These are phyloP conservation scores for Colletotrichum melonis DNA, from an alignment of 2,329 filamentous ascomycete species.

Conservation along the genomic window DNA sequence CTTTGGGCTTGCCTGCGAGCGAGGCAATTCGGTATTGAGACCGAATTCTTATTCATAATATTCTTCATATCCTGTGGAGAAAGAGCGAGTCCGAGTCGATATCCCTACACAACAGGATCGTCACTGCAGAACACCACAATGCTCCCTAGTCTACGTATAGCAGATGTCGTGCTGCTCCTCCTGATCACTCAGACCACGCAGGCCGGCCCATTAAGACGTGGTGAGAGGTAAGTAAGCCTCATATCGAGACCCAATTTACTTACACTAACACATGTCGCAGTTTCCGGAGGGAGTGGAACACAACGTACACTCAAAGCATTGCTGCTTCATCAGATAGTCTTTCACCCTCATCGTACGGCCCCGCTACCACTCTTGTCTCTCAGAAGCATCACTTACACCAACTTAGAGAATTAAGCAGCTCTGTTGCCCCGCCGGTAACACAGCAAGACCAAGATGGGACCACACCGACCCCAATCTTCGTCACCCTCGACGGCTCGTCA, in stretches of 20 bases:
- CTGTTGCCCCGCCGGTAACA: neutral
- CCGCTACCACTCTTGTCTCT: neutral
- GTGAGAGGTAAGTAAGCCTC: slow-evolving; percentile 10
- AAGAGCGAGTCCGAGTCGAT: neutral
- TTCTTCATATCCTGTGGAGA: neutral
- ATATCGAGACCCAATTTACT: neutral
- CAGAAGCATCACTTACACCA: neutral
- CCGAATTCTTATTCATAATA: slow-evolving; percentile 10
- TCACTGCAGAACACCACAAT: neutral
- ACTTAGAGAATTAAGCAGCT: neutral
- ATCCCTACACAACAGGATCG: neutral
- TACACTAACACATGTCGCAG: neutral
- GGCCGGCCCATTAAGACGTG: slow-evolving; percentile 36
- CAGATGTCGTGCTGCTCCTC: slow-evolving; percentile 29
- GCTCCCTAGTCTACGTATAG: slow-evolving; percentile 17
- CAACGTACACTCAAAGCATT: slow-evolving; percentile 2
- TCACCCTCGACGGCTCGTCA: slow-evolving; percentile 22
- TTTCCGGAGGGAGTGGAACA: slow-evolving; percentile 19
- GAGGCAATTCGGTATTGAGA: neutral
- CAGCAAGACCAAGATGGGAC: slow-evolving; percentile 26
- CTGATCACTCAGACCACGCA: slow-evolving; percentile 34
- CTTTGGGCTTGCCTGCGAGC: neutral
- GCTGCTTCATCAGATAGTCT: neutral
- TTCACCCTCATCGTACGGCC: slow-evolving; percentile 6
- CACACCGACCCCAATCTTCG: slow-evolving; percentile 35